Conservation (phyloP, 257 asterid genomes). For the Nicotiana tabacum region DNA sequence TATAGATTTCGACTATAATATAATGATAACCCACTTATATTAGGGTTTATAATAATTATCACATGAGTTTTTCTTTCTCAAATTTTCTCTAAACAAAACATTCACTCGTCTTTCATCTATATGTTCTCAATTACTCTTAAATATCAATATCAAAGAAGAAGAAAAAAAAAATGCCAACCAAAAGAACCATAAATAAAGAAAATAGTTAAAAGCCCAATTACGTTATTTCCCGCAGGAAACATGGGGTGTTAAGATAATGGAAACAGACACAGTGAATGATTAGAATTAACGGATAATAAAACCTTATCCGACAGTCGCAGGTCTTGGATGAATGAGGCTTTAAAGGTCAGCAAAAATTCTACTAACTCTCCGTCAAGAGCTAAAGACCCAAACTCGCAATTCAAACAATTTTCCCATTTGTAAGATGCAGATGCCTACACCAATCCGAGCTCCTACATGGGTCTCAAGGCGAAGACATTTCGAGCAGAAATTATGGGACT, state of each 20-base stretch:
- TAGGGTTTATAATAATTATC: too few relatives aligned
- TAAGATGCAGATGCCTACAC: conserved; percentile 49
- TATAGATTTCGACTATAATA: too few relatives aligned
- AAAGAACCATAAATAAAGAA: too few relatives aligned
- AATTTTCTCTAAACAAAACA: too few relatives aligned
- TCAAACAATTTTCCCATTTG: not conserved
- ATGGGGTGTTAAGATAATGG: not conserved
- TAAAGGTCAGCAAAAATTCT: not conserved
- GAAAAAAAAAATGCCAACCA: too few relatives aligned
- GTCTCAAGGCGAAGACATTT: conserved; percentile 54
- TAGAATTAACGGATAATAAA: not conserved
- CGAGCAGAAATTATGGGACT: conserved; percentile 53
- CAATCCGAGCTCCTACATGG: conserved; percentile 59
- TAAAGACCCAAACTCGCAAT: not conserved
- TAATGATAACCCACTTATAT: too few relatives aligned
- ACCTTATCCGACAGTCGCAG: not conserved
- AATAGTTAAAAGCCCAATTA: too few relatives aligned
- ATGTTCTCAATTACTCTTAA: too few relatives aligned
- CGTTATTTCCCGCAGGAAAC: too few relatives aligned
- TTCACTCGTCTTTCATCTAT: too few relatives aligned
- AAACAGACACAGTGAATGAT: not conserved
- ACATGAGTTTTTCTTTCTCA: too few relatives aligned
- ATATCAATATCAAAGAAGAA: too few relatives aligned
- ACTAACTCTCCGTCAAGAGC: not conserved
- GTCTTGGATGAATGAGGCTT: not conserved